Percentiles rank a stretch among this genome's conserved stretches.
Evolutionary conservation across 257 asterid genomes (phyloP).

Genomic region (Solanum chilense): DNA sequence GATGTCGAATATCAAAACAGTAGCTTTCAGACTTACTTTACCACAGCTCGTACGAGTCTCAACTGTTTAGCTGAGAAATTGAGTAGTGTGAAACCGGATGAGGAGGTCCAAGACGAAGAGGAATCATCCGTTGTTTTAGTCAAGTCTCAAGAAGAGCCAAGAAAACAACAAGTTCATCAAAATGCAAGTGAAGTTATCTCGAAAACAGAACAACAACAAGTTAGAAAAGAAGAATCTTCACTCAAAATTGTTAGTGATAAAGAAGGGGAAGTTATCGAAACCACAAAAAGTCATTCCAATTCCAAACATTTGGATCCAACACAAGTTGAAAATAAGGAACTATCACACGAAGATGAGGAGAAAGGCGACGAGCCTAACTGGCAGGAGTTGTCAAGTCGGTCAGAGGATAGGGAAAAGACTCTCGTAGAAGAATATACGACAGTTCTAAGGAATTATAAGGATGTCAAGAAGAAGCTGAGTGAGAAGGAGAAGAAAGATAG

Average conservation of each 20-base stretch:
- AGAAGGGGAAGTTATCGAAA: conserved; percentile 12
- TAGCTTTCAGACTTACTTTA: conserved; percentile 39
- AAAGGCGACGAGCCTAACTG: conserved; percentile 40
- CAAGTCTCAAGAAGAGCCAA: conserved; percentile 3
- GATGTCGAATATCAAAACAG: conserved; percentile 44
- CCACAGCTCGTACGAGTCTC: conserved; percentile 49
- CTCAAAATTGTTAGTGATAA: background rate
- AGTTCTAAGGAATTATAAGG: conserved; percentile 70
- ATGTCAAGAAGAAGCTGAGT: conserved; percentile 50
- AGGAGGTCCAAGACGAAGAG: conserved; percentile 37
- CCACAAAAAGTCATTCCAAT: background rate
- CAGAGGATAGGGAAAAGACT: conserved; percentile 70
- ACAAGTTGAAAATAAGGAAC: conserved; percentile 6
- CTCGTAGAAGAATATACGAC: conserved; percentile 59
- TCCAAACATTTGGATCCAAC: conserved; percentile 7
- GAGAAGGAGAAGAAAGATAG: conserved; percentile 56
- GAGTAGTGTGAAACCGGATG: conserved; percentile 46
- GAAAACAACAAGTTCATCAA: background rate
- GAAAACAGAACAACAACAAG: background rate
- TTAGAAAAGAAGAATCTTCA: background rate
- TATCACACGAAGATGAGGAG: conserved; percentile 1
- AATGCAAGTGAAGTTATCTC: background rate
- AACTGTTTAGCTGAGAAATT: conserved; percentile 48
- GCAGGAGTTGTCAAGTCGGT: conserved; percentile 58
- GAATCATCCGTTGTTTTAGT: background rate